Evolutionary conservation across 2,329 filamentous ascomycete species (phyloP).

Genomic region (Monosporascus sp.): DNA sequence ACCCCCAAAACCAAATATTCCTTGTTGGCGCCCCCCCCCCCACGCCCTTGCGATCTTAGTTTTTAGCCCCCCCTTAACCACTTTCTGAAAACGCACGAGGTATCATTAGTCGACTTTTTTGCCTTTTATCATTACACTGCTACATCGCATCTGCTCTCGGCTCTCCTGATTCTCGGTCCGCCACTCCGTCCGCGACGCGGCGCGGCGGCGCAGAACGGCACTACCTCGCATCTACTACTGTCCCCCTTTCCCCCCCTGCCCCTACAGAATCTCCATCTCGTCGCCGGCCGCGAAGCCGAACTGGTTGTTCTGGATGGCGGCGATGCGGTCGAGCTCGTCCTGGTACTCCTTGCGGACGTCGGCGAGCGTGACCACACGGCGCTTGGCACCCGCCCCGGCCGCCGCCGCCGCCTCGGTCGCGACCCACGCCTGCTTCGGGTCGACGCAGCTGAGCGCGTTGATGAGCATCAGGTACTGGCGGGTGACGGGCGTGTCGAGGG

Average conservation of each 20-base stretch:
- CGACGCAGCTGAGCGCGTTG: constrained; percentile 84
- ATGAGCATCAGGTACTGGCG: constrained; percentile 85
- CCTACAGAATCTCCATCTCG: constrained; percentile 48
- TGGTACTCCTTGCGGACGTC: constrained; percentile 88
- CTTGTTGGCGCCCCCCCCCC: too few species aligned
- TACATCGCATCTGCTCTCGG: too few species aligned
- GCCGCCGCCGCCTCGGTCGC: constrained; percentile 38
- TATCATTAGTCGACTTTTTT: constrained; percentile 7
- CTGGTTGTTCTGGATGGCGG: constrained; percentile 81
- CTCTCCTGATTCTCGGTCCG: too few species aligned
- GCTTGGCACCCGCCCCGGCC: constrained; percentile 38
- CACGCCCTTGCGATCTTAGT: neutral
- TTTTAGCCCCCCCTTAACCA: neutral
- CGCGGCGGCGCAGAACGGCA: too few species aligned
- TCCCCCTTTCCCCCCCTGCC: constrained; percentile 1
- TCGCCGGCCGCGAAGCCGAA: constrained; percentile 65
- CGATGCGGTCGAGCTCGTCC: constrained; percentile 80
- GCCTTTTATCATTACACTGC: constrained; percentile 6
- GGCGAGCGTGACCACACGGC: constrained; percentile 76
- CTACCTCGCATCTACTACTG: neutral
- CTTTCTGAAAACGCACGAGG: constrained; percentile 2
- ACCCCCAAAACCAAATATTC: too few species aligned
- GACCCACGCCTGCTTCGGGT: constrained; percentile 74
- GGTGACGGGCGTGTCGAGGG: constrained; percentile 58
- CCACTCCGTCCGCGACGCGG: too few species aligned